These are phyloP conservation scores for Fusarium camptoceras DNA, from an alignment of 2,329 filamentous ascomycete species.

Conservation along the genomic window DNA sequence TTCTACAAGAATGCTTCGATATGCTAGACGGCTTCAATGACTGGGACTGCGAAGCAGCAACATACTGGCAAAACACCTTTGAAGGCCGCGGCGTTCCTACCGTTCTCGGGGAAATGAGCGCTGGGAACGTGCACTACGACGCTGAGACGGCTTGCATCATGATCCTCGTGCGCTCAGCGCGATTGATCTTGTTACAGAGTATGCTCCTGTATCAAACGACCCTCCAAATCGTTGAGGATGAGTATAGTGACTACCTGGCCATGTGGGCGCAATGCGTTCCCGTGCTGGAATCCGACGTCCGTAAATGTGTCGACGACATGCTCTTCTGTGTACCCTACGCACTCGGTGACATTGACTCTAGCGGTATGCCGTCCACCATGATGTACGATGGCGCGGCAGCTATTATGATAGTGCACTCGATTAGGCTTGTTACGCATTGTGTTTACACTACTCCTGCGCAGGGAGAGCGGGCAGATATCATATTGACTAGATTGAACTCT, in stretches of 20 bases:
- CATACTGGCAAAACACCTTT: constrained; percentile 49
- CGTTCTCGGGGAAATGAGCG: constrained; percentile 43
- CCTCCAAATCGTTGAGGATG: constrained; percentile 11
- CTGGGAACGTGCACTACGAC: constrained; percentile 43
- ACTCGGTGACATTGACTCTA: constrained; percentile 46
- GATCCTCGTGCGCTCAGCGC: constrained; percentile 48
- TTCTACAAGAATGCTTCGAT: constrained; percentile 45
- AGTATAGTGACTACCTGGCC: constrained; percentile 13
- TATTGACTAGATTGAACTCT: constrained; percentile 46
- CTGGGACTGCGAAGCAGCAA: constrained; percentile 49
- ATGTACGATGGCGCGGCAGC: constrained; percentile 49
- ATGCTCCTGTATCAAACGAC: constrained; percentile 45
- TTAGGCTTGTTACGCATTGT: constrained; percentile 49
- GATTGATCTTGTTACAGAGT: constrained; percentile 48
- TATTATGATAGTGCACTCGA: constrained; percentile 49
- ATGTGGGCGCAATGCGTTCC: constrained; percentile 35
- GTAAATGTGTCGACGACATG: constrained; percentile 49
- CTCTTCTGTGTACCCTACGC: constrained; percentile 49
- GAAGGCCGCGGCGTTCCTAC: constrained; percentile 46
- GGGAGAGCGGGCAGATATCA: constrained; percentile 30
- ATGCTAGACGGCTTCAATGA: constrained; percentile 46
- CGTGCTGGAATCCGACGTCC: constrained; percentile 42
- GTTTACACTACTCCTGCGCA: constrained; percentile 45
- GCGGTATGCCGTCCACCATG: constrained; percentile 39
- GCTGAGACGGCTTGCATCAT: constrained; percentile 51